Conservation (phyloP, 257 asterid genomes). For the Oldenlandia corymbosa region DNA sequence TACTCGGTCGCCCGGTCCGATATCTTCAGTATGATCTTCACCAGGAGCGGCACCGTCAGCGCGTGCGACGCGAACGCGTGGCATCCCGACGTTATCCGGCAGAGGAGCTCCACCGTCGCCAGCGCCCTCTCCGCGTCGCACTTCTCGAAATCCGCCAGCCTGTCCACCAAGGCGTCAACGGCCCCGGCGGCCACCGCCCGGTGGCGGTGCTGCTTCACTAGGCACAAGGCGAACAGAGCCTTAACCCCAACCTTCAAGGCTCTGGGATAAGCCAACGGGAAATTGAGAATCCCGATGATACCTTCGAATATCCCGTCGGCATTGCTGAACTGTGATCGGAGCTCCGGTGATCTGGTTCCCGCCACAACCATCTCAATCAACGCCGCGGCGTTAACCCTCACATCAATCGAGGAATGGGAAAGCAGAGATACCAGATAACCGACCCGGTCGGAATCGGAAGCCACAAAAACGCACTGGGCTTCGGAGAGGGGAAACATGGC, state of each 20-base stretch:
- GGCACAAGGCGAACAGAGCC: slow-evolving; percentile 79
- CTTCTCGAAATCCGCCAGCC: slow-evolving; percentile 65
- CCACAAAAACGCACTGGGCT: slow-evolving; percentile 56
- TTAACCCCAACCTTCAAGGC: slow-evolving; percentile 77
- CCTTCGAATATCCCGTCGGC: slow-evolving; percentile 75
- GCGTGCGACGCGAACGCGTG: slow-evolving; percentile 70
- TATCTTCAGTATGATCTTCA: slow-evolving; percentile 61
- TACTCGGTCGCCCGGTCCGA: slow-evolving; percentile 95
- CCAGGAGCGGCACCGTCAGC: slow-evolving; percentile 72
- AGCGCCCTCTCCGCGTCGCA: slow-evolving; percentile 94
- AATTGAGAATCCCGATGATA: slow-evolving; percentile 54
- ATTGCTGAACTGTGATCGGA: slow-evolving; percentile 56
- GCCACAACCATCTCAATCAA: slow-evolving; percentile 57
- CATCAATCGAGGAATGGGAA: slow-evolving; percentile 76
- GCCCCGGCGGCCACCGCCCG: slow-evolving; percentile 82
- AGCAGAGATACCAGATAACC: slow-evolving; percentile 57
- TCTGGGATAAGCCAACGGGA: slow-evolving; percentile 55
- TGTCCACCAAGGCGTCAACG: slow-evolving; percentile 55
- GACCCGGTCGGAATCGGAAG: slow-evolving; percentile 52
- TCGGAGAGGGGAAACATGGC: slow-evolving; percentile 62
- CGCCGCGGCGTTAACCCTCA: slow-evolving; percentile 86
- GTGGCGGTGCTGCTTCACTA: slow-evolving; percentile 79
- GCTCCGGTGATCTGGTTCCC: slow-evolving; percentile 73
- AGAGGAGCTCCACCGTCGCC: slow-evolving; percentile 91
- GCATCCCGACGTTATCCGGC: slow-evolving; percentile 73